These are phyloP conservation scores for Boletus edulis DNA, from an alignment of 768 basidiomycete species.

Conservation along the genomic window DNA sequence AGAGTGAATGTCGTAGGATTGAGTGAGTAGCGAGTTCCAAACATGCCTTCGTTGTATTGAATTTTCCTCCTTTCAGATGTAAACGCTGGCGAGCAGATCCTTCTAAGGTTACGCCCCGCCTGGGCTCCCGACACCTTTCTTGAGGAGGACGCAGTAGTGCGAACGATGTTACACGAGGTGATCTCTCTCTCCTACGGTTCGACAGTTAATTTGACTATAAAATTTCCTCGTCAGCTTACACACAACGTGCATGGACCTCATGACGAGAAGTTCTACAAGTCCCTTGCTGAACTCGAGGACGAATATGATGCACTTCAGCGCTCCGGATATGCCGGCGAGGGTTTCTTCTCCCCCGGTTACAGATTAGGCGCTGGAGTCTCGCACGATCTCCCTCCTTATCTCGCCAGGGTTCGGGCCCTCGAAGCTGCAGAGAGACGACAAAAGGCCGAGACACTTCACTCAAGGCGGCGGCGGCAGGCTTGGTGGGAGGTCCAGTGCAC, in stretches of 20 bases:
- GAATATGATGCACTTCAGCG: conserved; percentile 80
- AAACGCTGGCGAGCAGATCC: conserved; percentile 79
- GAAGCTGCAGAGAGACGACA: conserved; percentile 79
- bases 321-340: conserved; percentile 87
- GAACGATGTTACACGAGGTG: conserved; percentile 91
- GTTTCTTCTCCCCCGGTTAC: conserved; percentile 77
- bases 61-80: conserved; percentile 46
- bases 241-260: conserved; percentile 91
- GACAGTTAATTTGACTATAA: not conserved
- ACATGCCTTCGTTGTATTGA: not conserved
- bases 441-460: conserved; percentile 40
- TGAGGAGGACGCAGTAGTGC: conserved; percentile 70
- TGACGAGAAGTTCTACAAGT: conserved; percentile 80
- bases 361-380: conserved; percentile 66
- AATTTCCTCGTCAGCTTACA: conserved; percentile 58
- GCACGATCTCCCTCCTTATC: conserved; percentile 63
- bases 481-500: conserved; percentile 47
- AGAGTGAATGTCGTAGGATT: conserved; percentile 26
- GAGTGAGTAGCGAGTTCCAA: conserved; percentile 29
- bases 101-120: conserved; percentile 75
- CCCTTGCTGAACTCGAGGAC: conserved; percentile 69
- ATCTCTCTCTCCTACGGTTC: not conserved
- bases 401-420: conserved; percentile 65
- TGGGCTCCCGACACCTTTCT: conserved; percentile 67
- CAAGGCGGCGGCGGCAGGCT: conserved; percentile 54